A percentile compares a stretch with the other conserved stretches of the same genome.
phyloP scores from a whole-genome alignment of 805 yeast species.

The Kregervanrija fluxuum region DNA sequence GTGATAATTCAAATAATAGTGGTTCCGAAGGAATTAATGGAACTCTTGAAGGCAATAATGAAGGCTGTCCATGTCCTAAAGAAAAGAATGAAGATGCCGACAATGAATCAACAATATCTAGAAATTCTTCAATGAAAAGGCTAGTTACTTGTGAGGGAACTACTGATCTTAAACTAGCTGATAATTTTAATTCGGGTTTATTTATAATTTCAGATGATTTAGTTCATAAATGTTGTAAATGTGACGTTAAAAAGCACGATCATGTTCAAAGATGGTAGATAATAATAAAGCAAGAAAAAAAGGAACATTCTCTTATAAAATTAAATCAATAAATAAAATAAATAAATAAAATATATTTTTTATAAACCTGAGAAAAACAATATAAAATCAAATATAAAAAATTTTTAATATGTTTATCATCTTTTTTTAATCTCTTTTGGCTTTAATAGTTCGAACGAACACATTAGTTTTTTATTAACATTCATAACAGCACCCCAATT shows the following conservation, averaged over 20 bases:
- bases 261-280: conserved; percentile 9
- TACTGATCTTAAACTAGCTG: too few species aligned
- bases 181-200: too few species aligned
- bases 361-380: neutral
- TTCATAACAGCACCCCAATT: conserved; percentile 78
- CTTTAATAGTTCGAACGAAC: conserved; percentile 65
- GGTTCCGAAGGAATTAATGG: too few species aligned
- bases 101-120: too few species aligned
- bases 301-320: neutral
- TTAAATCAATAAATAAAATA: neutral
- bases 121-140: too few species aligned
- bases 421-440: conserved; percentile 28
- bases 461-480: conserved; percentile 58
- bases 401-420: too few species aligned
- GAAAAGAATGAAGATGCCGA: too few species aligned
- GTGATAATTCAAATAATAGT: too few species aligned
- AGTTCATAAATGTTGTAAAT: neutral
- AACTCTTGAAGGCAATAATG: too few species aligned
- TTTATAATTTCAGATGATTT: too few species aligned
- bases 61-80: too few species aligned
- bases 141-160: too few species aligned
- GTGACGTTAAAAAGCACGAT: conserved; percentile 9
- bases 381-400: neutral
- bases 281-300: neutral
- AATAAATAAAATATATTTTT: neutral